Conservation (phyloP, 495 filamentous ascomycete species). For the Tuber microsphaerosporum region DNA sequence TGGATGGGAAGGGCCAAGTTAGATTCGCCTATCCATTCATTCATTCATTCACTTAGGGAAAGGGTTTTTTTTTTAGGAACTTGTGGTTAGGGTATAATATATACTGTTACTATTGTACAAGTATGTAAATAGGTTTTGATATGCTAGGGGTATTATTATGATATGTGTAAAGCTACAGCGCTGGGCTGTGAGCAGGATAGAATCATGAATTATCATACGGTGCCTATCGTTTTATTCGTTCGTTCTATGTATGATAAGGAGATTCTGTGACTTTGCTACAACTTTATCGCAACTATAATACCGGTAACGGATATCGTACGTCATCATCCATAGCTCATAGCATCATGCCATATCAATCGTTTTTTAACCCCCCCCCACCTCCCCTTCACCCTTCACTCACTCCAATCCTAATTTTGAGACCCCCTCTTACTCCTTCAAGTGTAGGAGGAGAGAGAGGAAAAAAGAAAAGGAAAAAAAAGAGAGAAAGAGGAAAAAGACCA, state of each 20-base stretch:
- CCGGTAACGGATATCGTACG: no score
- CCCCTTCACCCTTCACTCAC: background rate
- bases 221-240: background rate
- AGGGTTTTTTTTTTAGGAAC: background rate
- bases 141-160: background rate
- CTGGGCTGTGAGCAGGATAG: background rate
- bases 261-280: no score
- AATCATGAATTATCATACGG: background rate
- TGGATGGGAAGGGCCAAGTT: no score
- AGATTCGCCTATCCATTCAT: no score
- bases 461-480: background rate
- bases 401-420: background rate
- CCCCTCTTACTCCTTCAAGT: background rate
- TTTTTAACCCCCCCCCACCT: no score
- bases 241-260: no score
- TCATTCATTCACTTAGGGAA: background rate
- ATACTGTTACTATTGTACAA: no score
- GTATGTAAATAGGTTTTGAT: background rate
- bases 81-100: background rate
- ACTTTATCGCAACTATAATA: no score
- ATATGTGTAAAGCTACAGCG: no score
- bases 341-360: no score
- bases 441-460: background rate
- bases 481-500: constrained; percentile 3
- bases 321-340: no score